These are phyloP conservation scores for Exophiala calicioides DNA, from an alignment of 2,329 filamentous ascomycete genomes.

Conservation along the genomic window DNA sequence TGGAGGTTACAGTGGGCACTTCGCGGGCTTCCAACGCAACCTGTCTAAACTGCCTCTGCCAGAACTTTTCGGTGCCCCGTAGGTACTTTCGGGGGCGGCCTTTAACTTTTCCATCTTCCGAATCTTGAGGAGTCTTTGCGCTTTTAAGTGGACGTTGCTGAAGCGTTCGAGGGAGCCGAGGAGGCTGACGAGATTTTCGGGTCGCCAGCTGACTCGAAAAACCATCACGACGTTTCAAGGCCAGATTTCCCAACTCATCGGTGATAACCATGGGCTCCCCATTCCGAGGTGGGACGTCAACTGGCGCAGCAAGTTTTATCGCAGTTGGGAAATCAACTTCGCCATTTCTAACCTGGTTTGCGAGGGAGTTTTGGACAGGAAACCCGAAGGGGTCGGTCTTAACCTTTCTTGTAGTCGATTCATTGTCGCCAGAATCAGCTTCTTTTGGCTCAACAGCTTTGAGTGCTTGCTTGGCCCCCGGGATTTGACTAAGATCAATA, in stretches of 20 bases:
- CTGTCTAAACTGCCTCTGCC: constrained; percentile 27
- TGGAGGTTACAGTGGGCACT: not conserved
- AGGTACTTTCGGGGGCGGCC: constrained; percentile 32
- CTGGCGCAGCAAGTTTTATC: constrained; percentile 36
- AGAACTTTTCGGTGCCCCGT: constrained; percentile 32
- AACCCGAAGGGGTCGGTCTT: constrained; percentile 51
- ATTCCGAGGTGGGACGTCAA: constrained; percentile 37
- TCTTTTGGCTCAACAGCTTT: not conserved
- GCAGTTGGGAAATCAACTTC: constrained; percentile 47
- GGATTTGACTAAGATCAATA: constrained; percentile 15
- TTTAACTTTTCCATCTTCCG: constrained; percentile 1
- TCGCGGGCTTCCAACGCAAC: constrained; percentile 16
- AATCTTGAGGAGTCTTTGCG: not conserved
- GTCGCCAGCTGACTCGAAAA: not conserved
- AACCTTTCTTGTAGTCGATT: not conserved
- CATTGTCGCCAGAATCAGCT: not conserved
- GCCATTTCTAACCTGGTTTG: constrained; percentile 44
- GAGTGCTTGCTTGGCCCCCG: constrained; percentile 19
- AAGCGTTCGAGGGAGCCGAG: not conserved
- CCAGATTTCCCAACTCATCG: constrained; percentile 38
- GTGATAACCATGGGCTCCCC: constrained; percentile 39
- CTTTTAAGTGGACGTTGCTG: not conserved
- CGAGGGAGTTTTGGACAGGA: constrained; percentile 36
- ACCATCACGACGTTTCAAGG: constrained; percentile 7
- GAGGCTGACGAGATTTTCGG: not conserved